phyloP scores from a whole-genome alignment of 1,139 yeast species.

The Zhuliangozyma blackwelliae region DNA sequence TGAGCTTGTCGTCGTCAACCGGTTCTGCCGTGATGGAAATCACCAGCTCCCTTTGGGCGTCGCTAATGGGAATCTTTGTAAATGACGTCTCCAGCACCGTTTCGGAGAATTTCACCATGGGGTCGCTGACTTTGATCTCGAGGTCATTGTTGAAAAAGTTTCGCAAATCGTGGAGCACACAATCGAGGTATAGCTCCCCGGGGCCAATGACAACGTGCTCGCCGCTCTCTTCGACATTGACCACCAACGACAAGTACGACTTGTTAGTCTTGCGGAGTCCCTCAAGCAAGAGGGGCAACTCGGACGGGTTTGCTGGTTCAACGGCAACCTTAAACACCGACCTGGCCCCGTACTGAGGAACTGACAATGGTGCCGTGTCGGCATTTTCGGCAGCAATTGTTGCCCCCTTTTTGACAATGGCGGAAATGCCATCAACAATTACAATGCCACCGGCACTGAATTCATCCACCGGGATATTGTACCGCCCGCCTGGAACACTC shows the following conservation, averaged over 20 bases:
- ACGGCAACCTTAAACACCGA: slow-evolving; percentile 79
- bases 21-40: slow-evolving; percentile 82
- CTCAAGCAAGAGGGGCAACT: slow-evolving; percentile 65
- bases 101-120: slow-evolving; percentile 77
- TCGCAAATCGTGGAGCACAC: slow-evolving; percentile 74
- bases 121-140: slow-evolving; percentile 80
- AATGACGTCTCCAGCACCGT: slow-evolving; percentile 67
- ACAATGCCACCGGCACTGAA: slow-evolving; percentile 67
- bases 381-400: slow-evolving; percentile 23
- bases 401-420: slow-evolving; percentile 55
- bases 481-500: slow-evolving; percentile 69
- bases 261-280: slow-evolving; percentile 62
- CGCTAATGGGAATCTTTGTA: slow-evolving; percentile 54
- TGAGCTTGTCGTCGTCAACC: slow-evolving; percentile 45
- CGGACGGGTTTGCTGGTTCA: slow-evolving; percentile 78
- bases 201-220: slow-evolving; percentile 78
- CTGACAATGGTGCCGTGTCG: slow-evolving; percentile 25
- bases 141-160: slow-evolving; percentile 52
- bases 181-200: slow-evolving; percentile 88
- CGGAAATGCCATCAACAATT: slow-evolving; percentile 60
- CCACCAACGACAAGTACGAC: slow-evolving; percentile 60
- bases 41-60: slow-evolving; percentile 51
- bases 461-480: slow-evolving; percentile 50
- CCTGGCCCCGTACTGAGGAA: slow-evolving; percentile 41
- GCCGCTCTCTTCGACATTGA: slow-evolving; percentile 84